phyloP scores from a whole-genome alignment of 2,329 filamentous ascomycete species.

The Xylaria multiplex region DNA sequence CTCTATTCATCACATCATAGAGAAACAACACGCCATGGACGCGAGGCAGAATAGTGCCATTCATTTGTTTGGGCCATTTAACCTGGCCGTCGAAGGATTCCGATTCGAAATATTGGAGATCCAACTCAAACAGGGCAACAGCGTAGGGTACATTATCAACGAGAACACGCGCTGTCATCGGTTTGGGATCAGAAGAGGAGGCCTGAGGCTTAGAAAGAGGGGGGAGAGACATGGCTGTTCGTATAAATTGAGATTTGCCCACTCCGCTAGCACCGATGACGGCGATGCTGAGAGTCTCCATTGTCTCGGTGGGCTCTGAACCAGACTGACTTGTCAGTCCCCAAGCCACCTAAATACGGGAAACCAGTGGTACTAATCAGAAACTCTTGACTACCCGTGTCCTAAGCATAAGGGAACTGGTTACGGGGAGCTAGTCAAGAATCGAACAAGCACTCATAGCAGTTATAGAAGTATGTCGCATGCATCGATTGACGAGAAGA shows the following conservation, averaged over 20 bases:
- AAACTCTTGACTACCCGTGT: conserved; percentile 13
- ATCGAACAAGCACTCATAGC: conserved; percentile 26
- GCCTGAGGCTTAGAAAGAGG: conserved; percentile 53
- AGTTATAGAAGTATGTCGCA: conserved; percentile 20
- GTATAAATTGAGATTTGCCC: conserved; percentile 75
- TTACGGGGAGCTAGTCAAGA: conserved; percentile 18
- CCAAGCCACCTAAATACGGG: conserved; percentile 25
- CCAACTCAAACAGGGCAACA: conserved; percentile 72
- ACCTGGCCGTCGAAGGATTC: conserved; percentile 72
- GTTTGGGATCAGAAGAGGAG: conserved; percentile 62
- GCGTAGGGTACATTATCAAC: conserved; percentile 67
- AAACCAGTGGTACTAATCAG: conserved; percentile 11
- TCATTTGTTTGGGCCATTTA: conserved; percentile 73
- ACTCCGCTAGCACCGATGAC: conserved; percentile 73
- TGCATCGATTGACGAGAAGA: conserved; percentile 4
- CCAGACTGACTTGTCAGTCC: conserved; percentile 22
- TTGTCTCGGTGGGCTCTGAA: conserved; percentile 48
- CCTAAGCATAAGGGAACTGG: conserved; percentile 10
- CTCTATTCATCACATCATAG: conserved; percentile 85
- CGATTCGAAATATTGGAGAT: conserved; percentile 70
- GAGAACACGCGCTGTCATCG: conserved; percentile 66
- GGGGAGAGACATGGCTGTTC: conserved; percentile 67
- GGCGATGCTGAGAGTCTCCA: conserved; percentile 72
- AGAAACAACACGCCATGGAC: conserved; percentile 87
- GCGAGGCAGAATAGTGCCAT: conserved; percentile 75